Base-by-base conservation (phyloP, 345 rosid genomes). In the Anacardium occidentale region DNA sequence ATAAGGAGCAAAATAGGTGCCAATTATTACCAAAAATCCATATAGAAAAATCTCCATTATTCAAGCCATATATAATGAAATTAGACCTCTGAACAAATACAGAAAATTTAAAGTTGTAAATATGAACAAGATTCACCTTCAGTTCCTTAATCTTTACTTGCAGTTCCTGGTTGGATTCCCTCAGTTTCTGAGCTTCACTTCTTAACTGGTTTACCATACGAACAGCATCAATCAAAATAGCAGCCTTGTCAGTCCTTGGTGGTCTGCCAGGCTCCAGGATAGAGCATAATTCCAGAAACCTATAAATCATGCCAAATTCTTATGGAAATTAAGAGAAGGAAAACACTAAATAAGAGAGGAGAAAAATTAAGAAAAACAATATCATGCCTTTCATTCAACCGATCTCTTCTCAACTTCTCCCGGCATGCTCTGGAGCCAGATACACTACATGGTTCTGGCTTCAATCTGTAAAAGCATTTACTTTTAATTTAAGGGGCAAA, bases 271-370 rank as follows among this genome's bases (percentile, higher is more conserved):
- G 78, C 62, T 82, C 82, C 65, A 82, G 61, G 63, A 82, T 32
- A 13, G 78, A 73, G 47, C 75, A 66, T 76, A 76, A 71, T 52
- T 82, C 85, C 75, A 79, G 45, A 71, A 82, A 79, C 75, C 83
- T 82, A 69, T 21, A 62, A 21, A 75, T 29, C 32, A 56, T 56
- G 65, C 8, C 65, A 66, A 59, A 59, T 29, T 45, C 14, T 42
- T 50, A 60, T 72, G 24, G 72, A 62, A 72, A 59, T 14, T 21
- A 12, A 14, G 15, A 22, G 50, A 10, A 51, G 22, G n/a, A 69
- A 48, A 52, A 66, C 32, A 58, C 17, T 72, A 13, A n/a, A 64
- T 37, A 7, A 55, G 22, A 24, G 37, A 65, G 56, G 53, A 62
- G 20, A 34, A 59, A 42, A 37, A 37, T 0, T 37, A 37, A 37